phyloP scores from a whole-genome alignment of 106 monocot genomes.

The Triglochin maritima region DNA sequence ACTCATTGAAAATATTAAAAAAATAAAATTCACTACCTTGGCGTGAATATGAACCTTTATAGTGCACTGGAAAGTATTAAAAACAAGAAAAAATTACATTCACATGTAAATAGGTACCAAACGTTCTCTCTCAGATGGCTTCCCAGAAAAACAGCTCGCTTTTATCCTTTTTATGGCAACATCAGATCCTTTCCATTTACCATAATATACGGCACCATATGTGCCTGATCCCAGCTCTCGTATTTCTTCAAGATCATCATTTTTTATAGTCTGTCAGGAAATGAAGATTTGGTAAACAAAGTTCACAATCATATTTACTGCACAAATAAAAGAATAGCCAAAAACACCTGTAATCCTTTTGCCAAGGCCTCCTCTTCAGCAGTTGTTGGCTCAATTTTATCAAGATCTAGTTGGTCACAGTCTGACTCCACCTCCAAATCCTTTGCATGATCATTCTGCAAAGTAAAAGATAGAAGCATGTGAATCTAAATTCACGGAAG shows the following conservation, averaged over 20 bases:
- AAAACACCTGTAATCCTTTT: constrained; percentile 71
- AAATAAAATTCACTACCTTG: too few species aligned
- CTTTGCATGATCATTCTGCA: constrained; percentile 37
- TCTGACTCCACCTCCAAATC: constrained; percentile 34
- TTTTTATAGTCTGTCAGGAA: constrained; percentile 59
- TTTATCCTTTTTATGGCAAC: constrained; percentile 95
- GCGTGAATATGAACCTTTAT: too few species aligned
- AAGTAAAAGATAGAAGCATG: constrained; percentile 1
- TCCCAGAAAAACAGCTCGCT: constrained; percentile 84
- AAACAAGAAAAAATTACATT: too few species aligned
- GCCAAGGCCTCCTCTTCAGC: constrained; percentile 77
- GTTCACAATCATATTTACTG: too few species aligned
- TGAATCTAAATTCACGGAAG: background rate
- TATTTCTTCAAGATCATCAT: constrained; percentile 85
- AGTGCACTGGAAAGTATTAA: too few species aligned
- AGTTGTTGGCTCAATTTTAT: constrained; percentile 59
- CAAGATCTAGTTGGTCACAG: constrained; percentile 20
- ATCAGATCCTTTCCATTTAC: constrained; percentile 93
- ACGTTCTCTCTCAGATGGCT: constrained; percentile 83
- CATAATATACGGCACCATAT: constrained; percentile 82
- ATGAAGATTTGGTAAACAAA: too few species aligned
- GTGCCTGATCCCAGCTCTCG: constrained; percentile 80
- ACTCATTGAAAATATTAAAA: too few species aligned
- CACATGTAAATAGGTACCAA: constrained; percentile 29
- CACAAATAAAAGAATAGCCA: background rate